phyloP scores from a whole-genome alignment of 306 rosid species.

The Hippophae rhamnoides region DNA sequence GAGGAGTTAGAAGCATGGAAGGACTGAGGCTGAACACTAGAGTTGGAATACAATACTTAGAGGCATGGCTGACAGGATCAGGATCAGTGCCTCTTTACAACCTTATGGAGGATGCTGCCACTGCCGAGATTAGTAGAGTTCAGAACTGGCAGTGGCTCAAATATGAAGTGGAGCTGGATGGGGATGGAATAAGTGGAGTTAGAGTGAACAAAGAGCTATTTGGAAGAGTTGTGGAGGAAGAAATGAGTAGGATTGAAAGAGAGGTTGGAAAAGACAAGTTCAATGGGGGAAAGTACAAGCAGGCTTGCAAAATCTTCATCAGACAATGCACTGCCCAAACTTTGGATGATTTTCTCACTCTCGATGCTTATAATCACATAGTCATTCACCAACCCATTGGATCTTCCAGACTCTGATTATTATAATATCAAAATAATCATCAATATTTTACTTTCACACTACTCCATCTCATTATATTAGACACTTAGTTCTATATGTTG shows the following conservation, averaged over 20 bases:
- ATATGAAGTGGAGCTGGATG: conserved; percentile 67
- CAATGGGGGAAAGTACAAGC: conserved; percentile 56
- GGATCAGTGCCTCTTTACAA: conserved; percentile 91
- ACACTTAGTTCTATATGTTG: too few species aligned
- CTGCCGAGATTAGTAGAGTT: conserved; percentile 92
- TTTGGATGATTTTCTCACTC: conserved; percentile 78
- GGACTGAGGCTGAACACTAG: conserved; percentile 78
- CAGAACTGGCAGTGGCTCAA: conserved; percentile 97
- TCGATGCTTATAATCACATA: conserved; percentile 57
- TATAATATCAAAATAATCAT: too few species aligned
- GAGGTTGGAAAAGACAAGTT: conserved; percentile 76
- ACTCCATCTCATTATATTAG: too few species aligned
- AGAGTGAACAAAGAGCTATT: conserved; percentile 58
- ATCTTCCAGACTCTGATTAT: conserved; percentile 25
- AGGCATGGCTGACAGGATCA: conserved; percentile 78
- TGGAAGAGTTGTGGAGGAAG: conserved; percentile 79
- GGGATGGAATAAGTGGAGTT: conserved; percentile 55
- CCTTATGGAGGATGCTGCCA: conserved; percentile 97
- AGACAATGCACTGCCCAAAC: conserved; percentile 61
- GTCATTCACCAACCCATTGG: conserved; percentile 41
- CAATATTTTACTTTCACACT: too few species aligned
- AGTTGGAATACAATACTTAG: conserved; percentile 85
- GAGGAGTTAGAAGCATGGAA: conserved; percentile 59
- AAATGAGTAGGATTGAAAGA: conserved; percentile 64
- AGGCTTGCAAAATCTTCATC: conserved; percentile 60